Evolutionary conservation across 73 alveolate genomes (phyloP), one percentile per base, ranked within the genome.

Genomic region (Uronychia setigera): DNA sequence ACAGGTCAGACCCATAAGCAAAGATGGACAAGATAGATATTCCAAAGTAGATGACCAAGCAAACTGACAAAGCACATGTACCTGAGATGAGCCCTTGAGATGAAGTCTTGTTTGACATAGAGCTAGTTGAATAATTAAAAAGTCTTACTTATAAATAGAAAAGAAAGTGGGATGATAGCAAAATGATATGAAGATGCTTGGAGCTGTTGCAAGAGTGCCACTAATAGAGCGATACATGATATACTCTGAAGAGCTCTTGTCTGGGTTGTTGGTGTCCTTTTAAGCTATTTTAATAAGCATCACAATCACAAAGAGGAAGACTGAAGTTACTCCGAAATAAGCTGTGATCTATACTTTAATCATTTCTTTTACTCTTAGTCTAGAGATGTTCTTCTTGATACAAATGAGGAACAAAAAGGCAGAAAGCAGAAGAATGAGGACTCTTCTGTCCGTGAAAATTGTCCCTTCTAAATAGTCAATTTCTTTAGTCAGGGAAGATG

Each of bases 131-230:
- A 46, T 46, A 19, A 46, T n/a, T n/a, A 46, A 46, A 46, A 46
- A 19, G 19, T 5, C 19, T 46, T 46, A 46, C 28, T 29, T 34
- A 35, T 58, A 82, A 27, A 77, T 80, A 25, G 89, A 31, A 35
- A 82, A 82, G 78, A 82, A 74, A 1, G 89, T 58, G 32, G 89
- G 82, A 5, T 82, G 83, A 33, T 58, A 34, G 30, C 81, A 76
- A 58, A 76, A 76, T 9, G 81, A 28, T 9, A 76, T 76, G 59
- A 76, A 76, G 32, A 76, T 76, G 59, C 32, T 76, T 9, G 81
- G 81, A 27, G 81, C 81, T 9, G 81, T 32, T 25, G 81, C 81
- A 9, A 76, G 29, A 5, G 32, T 26, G 9, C 32, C 32, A 28
- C 5, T 27, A 5, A 26, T 29, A 31, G 32, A 76, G 27, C 59